phyloP scores from a whole-genome alignment of 768 basidiomycete genomes.

The Boletus rufocinnamomeus region DNA sequence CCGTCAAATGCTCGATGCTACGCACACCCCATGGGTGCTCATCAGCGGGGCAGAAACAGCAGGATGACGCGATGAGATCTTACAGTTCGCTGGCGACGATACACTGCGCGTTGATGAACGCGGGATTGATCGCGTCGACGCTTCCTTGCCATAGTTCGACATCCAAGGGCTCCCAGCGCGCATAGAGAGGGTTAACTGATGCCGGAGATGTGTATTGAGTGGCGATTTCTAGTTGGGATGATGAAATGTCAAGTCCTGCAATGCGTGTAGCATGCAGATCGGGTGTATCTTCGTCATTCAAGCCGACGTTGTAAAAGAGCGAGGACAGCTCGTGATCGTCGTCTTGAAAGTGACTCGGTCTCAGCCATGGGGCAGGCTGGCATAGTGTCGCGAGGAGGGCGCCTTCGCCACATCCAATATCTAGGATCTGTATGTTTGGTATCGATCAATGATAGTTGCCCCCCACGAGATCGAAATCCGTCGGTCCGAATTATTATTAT shows the following conservation, averaged over 20 bases:
- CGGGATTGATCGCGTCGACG: conserved; percentile 64
- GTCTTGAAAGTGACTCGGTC: conserved; percentile 30
- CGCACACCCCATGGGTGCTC: conserved; percentile 6
- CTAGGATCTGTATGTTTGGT: conserved; percentile 61
- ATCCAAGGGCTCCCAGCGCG: conserved; percentile 69
- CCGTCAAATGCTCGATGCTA: conserved; percentile 80
- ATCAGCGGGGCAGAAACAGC: conserved; percentile 7
- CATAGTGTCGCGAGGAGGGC: conserved; percentile 67
- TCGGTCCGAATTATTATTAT: neutral
- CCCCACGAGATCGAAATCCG: neutral
- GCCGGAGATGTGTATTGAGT: conserved; percentile 49
- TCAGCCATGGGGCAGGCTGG: conserved; percentile 73
- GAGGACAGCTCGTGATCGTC: conserved; percentile 23
- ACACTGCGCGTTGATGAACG: conserved; percentile 65
- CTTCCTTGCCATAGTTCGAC: conserved; percentile 77
- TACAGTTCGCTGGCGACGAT: conserved; percentile 85
- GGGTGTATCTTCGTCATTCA: conserved; percentile 43
- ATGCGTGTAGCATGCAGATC: conserved; percentile 60
- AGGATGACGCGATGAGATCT: conserved; percentile 28
- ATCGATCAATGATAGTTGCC: conserved; percentile 1
- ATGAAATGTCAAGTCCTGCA: conserved; percentile 70
- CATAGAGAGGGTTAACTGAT: conserved; percentile 31
- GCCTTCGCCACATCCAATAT: conserved; percentile 86
- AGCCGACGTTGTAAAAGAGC: conserved; percentile 24
- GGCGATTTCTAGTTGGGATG: conserved; percentile 56